Evolutionary conservation across 1,139 yeast genomes (phyloP).

Genomic region (Casaregolazyma suthepensis): DNA sequence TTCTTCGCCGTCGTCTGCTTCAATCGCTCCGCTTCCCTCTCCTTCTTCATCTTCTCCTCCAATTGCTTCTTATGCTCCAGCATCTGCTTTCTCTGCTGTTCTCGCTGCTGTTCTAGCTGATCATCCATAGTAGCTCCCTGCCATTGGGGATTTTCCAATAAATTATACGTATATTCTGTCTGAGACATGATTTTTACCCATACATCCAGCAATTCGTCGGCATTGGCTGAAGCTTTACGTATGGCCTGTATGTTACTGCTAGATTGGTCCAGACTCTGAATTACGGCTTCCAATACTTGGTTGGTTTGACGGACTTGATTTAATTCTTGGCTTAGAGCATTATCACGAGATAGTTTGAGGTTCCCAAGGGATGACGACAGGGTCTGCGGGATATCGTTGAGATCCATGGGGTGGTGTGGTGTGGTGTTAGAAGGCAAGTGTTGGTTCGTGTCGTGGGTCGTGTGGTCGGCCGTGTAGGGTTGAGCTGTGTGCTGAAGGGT

Average conservation of each 20-base stretch:
- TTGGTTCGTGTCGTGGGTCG: neutral
- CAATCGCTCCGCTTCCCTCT: slow-evolving; percentile 16
- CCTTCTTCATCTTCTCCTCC: slow-evolving; percentile 14
- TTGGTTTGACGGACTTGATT: slow-evolving; percentile 24
- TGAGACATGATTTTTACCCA: slow-evolving; percentile 34
- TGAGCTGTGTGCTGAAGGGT: neutral
- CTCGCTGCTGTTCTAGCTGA: slow-evolving; percentile 22
- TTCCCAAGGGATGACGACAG: slow-evolving; percentile 7
- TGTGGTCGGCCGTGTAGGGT: neutral
- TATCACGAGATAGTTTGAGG: slow-evolving; percentile 15
- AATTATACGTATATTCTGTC: slow-evolving; percentile 32
- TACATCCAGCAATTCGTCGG: slow-evolving; percentile 30
- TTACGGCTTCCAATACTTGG: slow-evolving; percentile 22
- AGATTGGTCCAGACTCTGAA: slow-evolving; percentile 21
- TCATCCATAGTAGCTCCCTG: slow-evolving; percentile 29
- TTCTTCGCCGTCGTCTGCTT: slow-evolving; percentile 17
- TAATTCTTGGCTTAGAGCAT: slow-evolving; percentile 21
- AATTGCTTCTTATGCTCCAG: slow-evolving; percentile 21
- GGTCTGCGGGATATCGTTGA: slow-evolving; percentile 3
- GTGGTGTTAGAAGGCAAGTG: neutral
- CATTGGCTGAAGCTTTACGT: slow-evolving; percentile 24
- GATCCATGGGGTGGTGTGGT: slow-evolving; percentile 4
- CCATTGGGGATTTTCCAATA: slow-evolving; percentile 29
- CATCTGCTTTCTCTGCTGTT: slow-evolving; percentile 17
- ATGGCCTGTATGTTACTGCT: slow-evolving; percentile 22